Conservation (phyloP, 2,329 filamentous ascomycete genomes). For the Colletotrichum musicola region DNA sequence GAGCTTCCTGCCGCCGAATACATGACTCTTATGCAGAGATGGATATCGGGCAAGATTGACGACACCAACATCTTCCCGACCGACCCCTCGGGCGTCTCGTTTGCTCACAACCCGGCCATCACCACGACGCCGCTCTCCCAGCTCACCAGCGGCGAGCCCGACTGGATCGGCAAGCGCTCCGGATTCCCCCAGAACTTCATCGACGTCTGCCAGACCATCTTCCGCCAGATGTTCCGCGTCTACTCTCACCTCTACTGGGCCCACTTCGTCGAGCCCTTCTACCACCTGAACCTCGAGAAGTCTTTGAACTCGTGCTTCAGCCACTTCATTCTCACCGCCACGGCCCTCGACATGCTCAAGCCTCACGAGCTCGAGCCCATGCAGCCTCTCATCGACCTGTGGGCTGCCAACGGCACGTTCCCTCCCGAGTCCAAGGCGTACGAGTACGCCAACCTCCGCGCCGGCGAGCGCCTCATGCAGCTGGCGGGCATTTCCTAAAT, state of each 20-base stretch:
- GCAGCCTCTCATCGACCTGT: constrained; percentile 93
- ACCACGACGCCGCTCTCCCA: constrained; percentile 71
- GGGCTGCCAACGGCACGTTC: constrained; percentile 89
- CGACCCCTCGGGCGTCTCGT: constrained; percentile 78
- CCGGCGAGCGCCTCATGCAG: constrained; percentile 70
- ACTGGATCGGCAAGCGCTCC: constrained; percentile 91
- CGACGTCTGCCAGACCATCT: constrained; percentile 91
- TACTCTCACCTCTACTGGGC: constrained; percentile 99
- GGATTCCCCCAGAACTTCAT: constrained; percentile 94
- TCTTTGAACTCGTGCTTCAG: constrained; percentile 90
- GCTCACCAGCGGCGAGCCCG: constrained; percentile 71
- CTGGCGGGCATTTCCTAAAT: constrained; percentile 50
- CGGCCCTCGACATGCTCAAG: constrained; percentile 84
- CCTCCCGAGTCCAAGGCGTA: constrained; percentile 80
- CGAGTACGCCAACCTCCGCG: constrained; percentile 72
- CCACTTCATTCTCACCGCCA: constrained; percentile 85
- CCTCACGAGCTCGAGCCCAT: constrained; percentile 95
- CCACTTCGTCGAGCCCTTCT: constrained; percentile 88
- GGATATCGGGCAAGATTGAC: constrained; percentile 96
- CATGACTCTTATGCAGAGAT: constrained; percentile 95
- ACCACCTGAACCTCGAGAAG: constrained; percentile 84
- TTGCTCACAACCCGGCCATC: constrained; percentile 71
- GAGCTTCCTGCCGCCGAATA: constrained; percentile 94
- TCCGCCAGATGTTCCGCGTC: constrained; percentile 98
- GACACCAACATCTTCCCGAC: constrained; percentile 92